phyloP scores from a whole-genome alignment of 305 asterid species.

The Solanum chacoense region DNA sequence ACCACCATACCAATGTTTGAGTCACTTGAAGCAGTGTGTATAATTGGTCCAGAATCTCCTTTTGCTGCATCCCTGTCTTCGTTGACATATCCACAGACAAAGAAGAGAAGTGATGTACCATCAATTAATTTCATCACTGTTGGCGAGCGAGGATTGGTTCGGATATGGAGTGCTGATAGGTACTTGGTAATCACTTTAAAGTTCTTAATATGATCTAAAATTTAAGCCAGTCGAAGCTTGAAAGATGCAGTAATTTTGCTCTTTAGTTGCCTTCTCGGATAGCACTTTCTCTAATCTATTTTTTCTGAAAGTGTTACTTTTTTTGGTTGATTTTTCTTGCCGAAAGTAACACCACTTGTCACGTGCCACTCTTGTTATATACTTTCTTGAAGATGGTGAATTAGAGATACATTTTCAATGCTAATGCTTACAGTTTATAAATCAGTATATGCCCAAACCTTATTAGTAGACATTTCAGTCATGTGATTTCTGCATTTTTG shows the following conservation, averaged over 20 bases:
- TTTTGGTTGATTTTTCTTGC: background rate
- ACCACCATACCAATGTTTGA: constrained; percentile 68
- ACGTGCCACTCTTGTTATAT: background rate
- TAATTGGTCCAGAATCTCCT: constrained; percentile 45
- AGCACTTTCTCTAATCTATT: background rate
- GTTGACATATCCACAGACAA: constrained; percentile 29
- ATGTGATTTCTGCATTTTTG: background rate
- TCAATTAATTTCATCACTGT: constrained; percentile 65
- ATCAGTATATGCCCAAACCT: background rate
- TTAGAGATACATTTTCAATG: background rate
- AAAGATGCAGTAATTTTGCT: background rate
- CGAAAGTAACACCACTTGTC: background rate
- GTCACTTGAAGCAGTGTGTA: constrained; percentile 79
- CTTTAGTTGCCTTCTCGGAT: background rate
- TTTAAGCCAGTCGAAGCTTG: background rate
- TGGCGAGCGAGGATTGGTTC: constrained; percentile 92
- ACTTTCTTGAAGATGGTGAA: background rate
- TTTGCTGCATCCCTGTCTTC: constrained; percentile 41
- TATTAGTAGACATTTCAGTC: background rate
- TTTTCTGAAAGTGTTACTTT: background rate
- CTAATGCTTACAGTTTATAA: background rate
- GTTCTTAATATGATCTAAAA: background rate
- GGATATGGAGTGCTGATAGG: constrained; percentile 94
- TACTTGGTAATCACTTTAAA: constrained; percentile 15
- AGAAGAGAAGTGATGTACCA: constrained; percentile 36